Evolutionary conservation across 192 early-diverging fungal species (phyloP), one percentile per base, ranked within the genome.

Genomic region (Mortierella antarctica): DNA sequence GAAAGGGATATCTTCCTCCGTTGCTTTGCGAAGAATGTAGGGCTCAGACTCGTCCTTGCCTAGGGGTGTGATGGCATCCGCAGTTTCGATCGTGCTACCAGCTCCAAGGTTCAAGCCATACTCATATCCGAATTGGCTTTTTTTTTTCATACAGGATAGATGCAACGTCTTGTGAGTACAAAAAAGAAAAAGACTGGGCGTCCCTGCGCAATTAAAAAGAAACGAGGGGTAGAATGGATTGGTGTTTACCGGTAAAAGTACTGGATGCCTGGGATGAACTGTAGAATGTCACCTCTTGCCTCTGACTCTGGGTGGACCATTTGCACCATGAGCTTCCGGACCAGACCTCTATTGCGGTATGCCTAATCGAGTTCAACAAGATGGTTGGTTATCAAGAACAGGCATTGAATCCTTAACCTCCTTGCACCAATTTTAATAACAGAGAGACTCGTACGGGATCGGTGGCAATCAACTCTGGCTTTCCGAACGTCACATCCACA

Each of bases 281-380:
- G 76, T n/a, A 79, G 48, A 58, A 62, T 69, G 49, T 79, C 69
- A 0, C 76, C 76, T 52, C 64, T 57, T 12, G 76, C 69, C 0
- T 79, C 76, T 5, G 69, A 71, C n/a, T 65, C 69, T 13, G 76
- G 76, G 42, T 79, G 76, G 15, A 79, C 23, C 76, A 79, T 71
- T n/a, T 79, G 69, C 13, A 66, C 12, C 31, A 79, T 47, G 11
- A 79, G 62, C 40, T 39, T 63, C 15, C 69, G 56, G 20, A 79
- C 17, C 14, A 71, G 31, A 2, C 67, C 74, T 18, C 41, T 48
- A 56, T 61, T 77, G 49, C 74, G 74, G n/a, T 77, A 77, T 17
- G 42, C 61, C 74, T 76, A 50, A 18, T 57, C 0, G 17, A 6
- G n/a, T 65, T 17, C 11, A 17, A 23, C 13, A 49, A 1, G 7